Base-by-base conservation (phyloP, 257 asterid species). In the Eustoma russellianum region DNA sequence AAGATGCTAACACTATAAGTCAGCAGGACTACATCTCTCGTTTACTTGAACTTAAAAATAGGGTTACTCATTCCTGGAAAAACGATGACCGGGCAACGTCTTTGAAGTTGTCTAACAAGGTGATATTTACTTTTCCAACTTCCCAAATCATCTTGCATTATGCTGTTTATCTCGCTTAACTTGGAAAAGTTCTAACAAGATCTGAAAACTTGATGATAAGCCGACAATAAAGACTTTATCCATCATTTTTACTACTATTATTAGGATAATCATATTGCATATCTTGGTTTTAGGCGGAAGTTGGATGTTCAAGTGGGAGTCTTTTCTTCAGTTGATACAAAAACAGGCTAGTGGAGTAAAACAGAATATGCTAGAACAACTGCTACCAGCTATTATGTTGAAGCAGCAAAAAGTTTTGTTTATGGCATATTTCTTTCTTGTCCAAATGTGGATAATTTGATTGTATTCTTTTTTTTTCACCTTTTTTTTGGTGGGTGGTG, bases 61-160 rank as follows among this genome's bases (percentile, higher is more conserved):
- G 83, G 68, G 80, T 88, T 52, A 69, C 69, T 33, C 80, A 46
- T 74, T 79, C 95, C 63, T 88, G 97, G 97, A 46, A 62, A 62
- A 74, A 74, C 41, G 85, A 71, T 70, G 95, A 85, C 58, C 94
- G 82, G 33, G 83, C 83, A 60, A 77, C 88, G 64, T 70, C 97
- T 66, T 73, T 88, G 62, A 82, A 81, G 78, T 74, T 80, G 83
- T 78, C 94, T 7, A 86, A 85, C 65, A 88, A 85, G 95, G 95
- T 83, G 69, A 67, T 44, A 45, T 63, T 60, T 64, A 13, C 52
- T 24, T 70, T 15, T 19, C 33, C 43, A 38, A 38, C 43, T 38
- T 38, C 43, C 12, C 43, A 38, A n/a, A 13, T 8, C 15, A 66
- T 50, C 30, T 56, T 43, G 43, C 46, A 1, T 45, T 44, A 9